Base-by-base conservation (phyloP, 1,139 yeast genomes). In the Suhomyces wounanorum region DNA sequence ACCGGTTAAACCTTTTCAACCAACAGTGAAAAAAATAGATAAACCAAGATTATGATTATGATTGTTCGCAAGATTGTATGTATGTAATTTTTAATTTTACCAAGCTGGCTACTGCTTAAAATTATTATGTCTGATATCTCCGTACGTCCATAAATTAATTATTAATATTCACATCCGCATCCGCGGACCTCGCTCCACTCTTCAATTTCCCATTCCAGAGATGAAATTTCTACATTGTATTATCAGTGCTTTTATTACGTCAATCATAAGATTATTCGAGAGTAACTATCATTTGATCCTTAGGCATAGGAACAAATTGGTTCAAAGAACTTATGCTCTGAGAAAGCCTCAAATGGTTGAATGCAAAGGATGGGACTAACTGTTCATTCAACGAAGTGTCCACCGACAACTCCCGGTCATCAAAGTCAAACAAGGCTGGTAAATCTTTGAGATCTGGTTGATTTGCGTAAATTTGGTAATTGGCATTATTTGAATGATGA, bases 371-470 rank as follows among this genome's bases (percentile, higher is more conserved):
- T 17, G 82, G 82, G 25, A 77, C 67, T 59, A 78, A 66, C 39
- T 56, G 59, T 39, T 55, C 48, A 58, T 77, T 75, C 53, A 73
- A 65, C 9, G 62, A 51, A 6, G 81, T 75, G 35, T 65, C 66
- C 47, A 73, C 72, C 43, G 75, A 69, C 57, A 78, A 72, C 59
- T 78, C 83, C 31, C 79, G 69, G 48, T 75, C 78, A 60, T 77
- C 78, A 58, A 78, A 78, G 62, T 78, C 82, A 61, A 78, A 78
- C 57, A 78, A 71, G 47, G 67, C 73, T 0, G 83, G 83, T 60
- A 78, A 66, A 36, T 69, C 68, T 52, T 71, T 69, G 49, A 70
- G 62, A 56, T 77, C 80, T 4, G 81, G 77, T 56, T 75, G 78
- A 49, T 62, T 61, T 30, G 70, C 67, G 52, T 68, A 73, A 48